phyloP scores from a whole-genome alignment of 1,284 basidiomycete genomes.

The Leucoagaricus sp. region DNA sequence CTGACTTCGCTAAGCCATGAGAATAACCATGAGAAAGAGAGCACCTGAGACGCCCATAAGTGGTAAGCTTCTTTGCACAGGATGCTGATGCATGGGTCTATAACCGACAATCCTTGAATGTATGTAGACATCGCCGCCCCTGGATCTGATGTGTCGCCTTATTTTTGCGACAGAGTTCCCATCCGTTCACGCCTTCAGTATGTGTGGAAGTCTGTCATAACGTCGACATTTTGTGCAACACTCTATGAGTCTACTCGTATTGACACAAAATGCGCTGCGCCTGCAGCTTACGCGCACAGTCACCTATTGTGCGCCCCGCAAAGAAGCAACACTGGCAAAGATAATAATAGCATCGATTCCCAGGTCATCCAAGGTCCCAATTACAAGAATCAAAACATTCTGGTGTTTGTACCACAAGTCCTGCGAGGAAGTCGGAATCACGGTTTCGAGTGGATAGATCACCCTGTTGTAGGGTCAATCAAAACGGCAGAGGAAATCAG shows the following conservation, averaged over 20 bases:
- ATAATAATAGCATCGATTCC: constrained; percentile 5
- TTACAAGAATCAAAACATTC: not conserved
- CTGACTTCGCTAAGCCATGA: not conserved
- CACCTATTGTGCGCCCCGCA: too few relatives aligned
- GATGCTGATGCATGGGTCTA: not conserved
- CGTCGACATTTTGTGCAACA: too few relatives aligned
- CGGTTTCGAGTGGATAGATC: not conserved
- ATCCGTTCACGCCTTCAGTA: not conserved
- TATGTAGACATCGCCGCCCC: constrained; percentile 1
- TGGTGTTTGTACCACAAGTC: not conserved
- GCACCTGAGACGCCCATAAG: not conserved
- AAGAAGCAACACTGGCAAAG: not conserved
- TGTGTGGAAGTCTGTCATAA: too few relatives aligned
- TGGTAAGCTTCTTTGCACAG: not conserved
- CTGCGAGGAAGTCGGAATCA: constrained; percentile 10
- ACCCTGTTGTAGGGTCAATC: not conserved
- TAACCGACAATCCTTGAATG: constrained; percentile 3
- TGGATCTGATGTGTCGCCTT: not conserved
- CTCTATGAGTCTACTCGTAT: too few relatives aligned
- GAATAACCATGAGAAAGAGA: not conserved
- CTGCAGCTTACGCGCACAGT: too few relatives aligned
- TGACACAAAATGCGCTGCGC: too few relatives aligned
- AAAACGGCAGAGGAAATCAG: too few relatives aligned
- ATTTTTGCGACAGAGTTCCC: not conserved
- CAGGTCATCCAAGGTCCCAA: not conserved